Evolutionary conservation across 306 rosid species (phyloP), one percentile per base, ranked within the genome.

Genomic region (Prunus mongolica): DNA sequence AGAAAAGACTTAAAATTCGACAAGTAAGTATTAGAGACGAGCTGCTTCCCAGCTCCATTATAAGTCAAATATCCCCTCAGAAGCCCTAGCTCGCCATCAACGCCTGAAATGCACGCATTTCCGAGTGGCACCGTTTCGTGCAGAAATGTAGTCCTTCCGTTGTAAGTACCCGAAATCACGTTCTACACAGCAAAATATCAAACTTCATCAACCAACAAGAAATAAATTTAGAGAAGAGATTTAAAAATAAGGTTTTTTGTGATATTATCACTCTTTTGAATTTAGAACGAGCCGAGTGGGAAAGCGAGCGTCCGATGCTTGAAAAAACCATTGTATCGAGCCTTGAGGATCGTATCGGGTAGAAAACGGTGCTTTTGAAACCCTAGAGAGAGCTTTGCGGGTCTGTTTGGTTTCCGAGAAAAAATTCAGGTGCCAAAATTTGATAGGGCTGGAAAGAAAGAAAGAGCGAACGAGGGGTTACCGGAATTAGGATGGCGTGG

Each of bases 231-330:
- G 5, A 15, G 4, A 1, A 47, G 10, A 5, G 24, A 8, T 12
- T 3, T 0, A 49, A 32, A 18, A 5, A 6, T 19, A 11, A 63
- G 61, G 25, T 8, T 15, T 69, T 27, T 27, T 16, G 18, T 1
- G 52, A 6, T 3, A 8, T 3, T 2, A 22, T 73, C 20, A 84
- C 85, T 76, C 52, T 75, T 25, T 71, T 67, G 73, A 49, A 49
- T 5, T 45, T 57, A 46, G 77, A 71, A n/a, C 68, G 81, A 49
- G 85, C 65, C 34, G 81, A 71, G 34, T 75, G 81, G 54, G 75
- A 74, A 24, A 85, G 52, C 32, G 81, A 73, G 66, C 67, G 74
- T 49, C 84, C 77, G 71, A 80, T 54, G 67, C 78, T 76, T 56
- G 84, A 63, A 69, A 79, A 72, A 76, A 82, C 44, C 84, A 82